Percentiles rank a stretch among this genome's conserved stretches.
phyloP scores from a whole-genome alignment of 768 basidiomycete species.

The Phanerochaete sordida region DNA sequence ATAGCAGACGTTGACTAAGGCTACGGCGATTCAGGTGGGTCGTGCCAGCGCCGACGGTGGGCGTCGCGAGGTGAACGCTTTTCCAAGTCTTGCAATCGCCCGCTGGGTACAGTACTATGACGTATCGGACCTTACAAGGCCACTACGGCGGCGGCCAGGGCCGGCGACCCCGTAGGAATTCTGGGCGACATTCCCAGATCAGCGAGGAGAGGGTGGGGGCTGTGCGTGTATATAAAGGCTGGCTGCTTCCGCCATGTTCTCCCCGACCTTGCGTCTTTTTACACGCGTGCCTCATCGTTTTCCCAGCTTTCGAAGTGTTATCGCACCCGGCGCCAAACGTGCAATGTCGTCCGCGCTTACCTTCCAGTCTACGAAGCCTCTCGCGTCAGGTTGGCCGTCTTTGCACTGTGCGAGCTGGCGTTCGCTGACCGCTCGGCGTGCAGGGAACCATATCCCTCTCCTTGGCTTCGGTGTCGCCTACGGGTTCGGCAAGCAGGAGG shows the following conservation, averaged over 20 bases:
- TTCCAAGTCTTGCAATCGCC: too few species aligned
- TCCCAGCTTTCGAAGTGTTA: background rate
- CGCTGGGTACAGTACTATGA: too few species aligned
- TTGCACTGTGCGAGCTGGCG: background rate
- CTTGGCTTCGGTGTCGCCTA: constrained; percentile 16
- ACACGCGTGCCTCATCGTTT: background rate
- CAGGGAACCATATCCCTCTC: constrained; percentile 8
- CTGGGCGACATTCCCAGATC: background rate
- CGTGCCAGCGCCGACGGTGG: background rate
- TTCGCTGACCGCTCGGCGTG: background rate
- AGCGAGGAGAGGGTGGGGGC: background rate
- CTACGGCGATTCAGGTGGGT: background rate
- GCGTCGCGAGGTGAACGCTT: too few species aligned
- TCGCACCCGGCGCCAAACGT: background rate
- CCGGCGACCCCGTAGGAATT: too few species aligned
- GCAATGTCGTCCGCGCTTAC: constrained; percentile 5
- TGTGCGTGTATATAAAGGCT: background rate
- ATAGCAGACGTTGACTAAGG: background rate
- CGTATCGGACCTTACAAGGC: background rate
- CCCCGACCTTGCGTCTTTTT: background rate
- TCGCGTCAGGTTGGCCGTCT: background rate
- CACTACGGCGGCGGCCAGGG: too few species aligned
- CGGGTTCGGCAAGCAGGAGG: constrained; percentile 10
- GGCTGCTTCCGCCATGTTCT: background rate
- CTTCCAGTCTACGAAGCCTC: background rate